Evolutionary conservation across 2,329 filamentous ascomycete species (phyloP), one percentile per base, ranked within the genome.

Genomic region (Gyromitra esculenta): DNA sequence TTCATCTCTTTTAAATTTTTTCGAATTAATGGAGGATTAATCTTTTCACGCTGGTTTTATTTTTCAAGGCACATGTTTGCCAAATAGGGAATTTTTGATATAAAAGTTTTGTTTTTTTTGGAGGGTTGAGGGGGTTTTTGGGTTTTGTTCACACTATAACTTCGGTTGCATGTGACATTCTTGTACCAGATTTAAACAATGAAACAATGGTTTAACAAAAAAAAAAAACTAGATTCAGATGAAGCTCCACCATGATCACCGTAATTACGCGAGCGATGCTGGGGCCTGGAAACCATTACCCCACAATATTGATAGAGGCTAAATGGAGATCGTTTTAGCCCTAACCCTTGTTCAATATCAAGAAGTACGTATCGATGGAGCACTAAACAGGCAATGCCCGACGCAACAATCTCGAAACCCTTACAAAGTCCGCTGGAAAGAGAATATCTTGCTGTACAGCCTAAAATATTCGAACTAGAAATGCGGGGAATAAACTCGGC

Each of bases 331-430:
- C 39, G 18, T 37, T 63, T 63, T 63, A 63, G 60, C 60, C 60
- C 39, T 48, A 63, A 43, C 45, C 62, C 43, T 52, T 65, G 62
- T 52, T 45, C 6, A 65, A 65, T 65, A 65, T 65, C 62, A 50
- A 65, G 62, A 9, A 5, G 8, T 37, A 37, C 18, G 11, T 31
- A 62, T 39, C 45, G 13, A 52, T 43, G 1, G 21, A 7, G n/a
- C 21, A 31, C n/a, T 52, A 31, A 65, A 65, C 8, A 25, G 11
- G 15, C 62, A 50, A 35, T 35, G 21, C 7, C 62, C 62, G 62
- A n/a, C 25, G 62, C 13, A 52, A 65, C 25, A 65, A 52, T 9
- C 11, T 52, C 62, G 25, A 37, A 65, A 39, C n/a, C 37, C 21
- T 65, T 8, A 6, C 52, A 6, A 65, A 65, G 31, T 15, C 43